Evolutionary conservation across 2,329 filamentous ascomycete genomes (phyloP).

Genomic region (Aspergillus nomiae): DNA sequence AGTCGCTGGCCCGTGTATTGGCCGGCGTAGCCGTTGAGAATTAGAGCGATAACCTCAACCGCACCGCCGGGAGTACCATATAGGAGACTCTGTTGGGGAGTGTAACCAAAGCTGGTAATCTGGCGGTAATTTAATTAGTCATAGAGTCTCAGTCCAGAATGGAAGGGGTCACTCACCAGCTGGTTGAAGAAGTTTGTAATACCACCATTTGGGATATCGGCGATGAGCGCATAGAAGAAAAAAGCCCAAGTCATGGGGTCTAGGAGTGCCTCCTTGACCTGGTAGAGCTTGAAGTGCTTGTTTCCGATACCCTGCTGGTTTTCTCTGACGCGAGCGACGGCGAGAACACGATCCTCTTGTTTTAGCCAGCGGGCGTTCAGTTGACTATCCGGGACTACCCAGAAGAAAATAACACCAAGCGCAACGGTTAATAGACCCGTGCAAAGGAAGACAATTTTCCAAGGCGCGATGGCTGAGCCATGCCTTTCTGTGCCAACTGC

Average conservation of each 20-base stretch:
- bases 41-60: conserved; percentile 62
- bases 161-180: conserved; percentile 37
- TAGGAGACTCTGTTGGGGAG: conserved; percentile 62
- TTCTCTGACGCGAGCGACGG: conserved; percentile 69
- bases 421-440: conserved; percentile 55
- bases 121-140: conserved; percentile 13
- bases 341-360: conserved; percentile 66
- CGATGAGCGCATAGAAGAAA: conserved; percentile 58
- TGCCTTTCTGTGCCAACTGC: conserved; percentile 56
- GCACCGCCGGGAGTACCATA: conserved; percentile 67
- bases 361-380: conserved; percentile 64
- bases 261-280: conserved; percentile 61
- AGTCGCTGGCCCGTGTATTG: conserved; percentile 60
- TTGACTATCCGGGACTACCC: conserved; percentile 61
- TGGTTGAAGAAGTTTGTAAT: conserved; percentile 64
- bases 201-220: conserved; percentile 62
- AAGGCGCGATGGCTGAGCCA: conserved; percentile 62
- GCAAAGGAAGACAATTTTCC: conserved; percentile 65
- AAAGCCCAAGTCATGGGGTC: conserved; percentile 65
- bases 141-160: not conserved
- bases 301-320: conserved; percentile 77
- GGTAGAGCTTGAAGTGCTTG: conserved; percentile 68
- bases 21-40: conserved; percentile 59
- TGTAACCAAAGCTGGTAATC: conserved; percentile 67
- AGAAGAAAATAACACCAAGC: conserved; percentile 54